Evolutionary conservation across 768 basidiomycete species (phyloP).

Genomic region (Termitomyces sp.): DNA sequence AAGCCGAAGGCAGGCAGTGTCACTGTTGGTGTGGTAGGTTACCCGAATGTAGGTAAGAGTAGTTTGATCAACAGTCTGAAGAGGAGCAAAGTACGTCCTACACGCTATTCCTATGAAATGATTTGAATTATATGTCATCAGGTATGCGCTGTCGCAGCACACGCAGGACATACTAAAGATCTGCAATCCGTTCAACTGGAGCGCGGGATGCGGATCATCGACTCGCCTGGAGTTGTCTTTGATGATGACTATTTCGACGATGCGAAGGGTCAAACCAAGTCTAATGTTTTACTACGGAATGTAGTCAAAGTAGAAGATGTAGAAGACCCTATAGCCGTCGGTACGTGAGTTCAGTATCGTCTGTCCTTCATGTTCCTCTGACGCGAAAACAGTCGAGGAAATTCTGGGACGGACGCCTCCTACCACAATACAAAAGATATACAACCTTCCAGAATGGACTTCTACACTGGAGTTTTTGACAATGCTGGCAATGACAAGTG

Average conservation of each 20-base stretch:
- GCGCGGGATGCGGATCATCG: slow-evolving; percentile 87
- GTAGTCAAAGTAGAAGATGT: slow-evolving; percentile 90
- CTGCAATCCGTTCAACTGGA: slow-evolving; percentile 91
- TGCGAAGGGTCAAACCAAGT: slow-evolving; percentile 44
- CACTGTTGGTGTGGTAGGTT: slow-evolving; percentile 91
- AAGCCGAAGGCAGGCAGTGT: slow-evolving; percentile 68
- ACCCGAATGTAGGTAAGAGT: slow-evolving; percentile 97
- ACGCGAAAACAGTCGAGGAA: slow-evolving; percentile 65
- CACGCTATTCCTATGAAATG: not conserved
- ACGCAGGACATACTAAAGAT: slow-evolving; percentile 91
- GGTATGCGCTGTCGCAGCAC: slow-evolving; percentile 93
- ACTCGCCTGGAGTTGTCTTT: slow-evolving; percentile 97
- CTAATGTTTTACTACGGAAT: slow-evolving; percentile 77
- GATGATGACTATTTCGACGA: slow-evolving; percentile 58
- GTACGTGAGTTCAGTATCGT: slow-evolving; percentile 42
- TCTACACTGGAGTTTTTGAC: slow-evolving; percentile 83
- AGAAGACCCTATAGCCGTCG: slow-evolving; percentile 85
- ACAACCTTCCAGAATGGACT: slow-evolving; percentile 73
- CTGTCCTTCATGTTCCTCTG: not conserved
- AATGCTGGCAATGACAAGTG: slow-evolving; percentile 80
- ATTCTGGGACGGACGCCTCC: slow-evolving; percentile 72
- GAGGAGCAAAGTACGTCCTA: slow-evolving; percentile 60
- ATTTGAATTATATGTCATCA: slow-evolving; percentile 20
- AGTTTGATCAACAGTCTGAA: slow-evolving; percentile 92
- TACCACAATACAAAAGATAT: slow-evolving; percentile 76